These are phyloP conservation scores for Russula virescens DNA, from an alignment of 768 basidiomycete species.

Conservation along the genomic window DNA sequence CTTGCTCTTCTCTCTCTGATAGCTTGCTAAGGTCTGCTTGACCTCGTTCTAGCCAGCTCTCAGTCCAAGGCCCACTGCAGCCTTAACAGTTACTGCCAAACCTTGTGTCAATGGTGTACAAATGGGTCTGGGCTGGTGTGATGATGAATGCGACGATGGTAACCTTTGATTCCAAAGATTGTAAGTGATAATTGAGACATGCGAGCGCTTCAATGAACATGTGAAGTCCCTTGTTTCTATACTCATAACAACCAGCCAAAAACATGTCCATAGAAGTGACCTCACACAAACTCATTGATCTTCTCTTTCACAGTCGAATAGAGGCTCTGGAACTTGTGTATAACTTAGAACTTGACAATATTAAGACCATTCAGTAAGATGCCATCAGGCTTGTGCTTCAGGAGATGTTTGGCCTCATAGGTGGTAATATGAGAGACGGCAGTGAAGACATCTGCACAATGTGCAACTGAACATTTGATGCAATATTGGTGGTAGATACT, in stretches of 20 bases:
- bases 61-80: no score
- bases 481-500: conserved; percentile 99
- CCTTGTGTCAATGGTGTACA: conserved; percentile 96
- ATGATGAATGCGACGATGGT: conserved; percentile 99
- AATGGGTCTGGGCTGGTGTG: conserved; percentile 94
- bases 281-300: conserved; percentile 95
- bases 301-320: conserved; percentile 93
- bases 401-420: conserved; percentile 90
- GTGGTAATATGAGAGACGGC: conserved; percentile 98
- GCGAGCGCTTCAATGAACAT: conserved; percentile 99
- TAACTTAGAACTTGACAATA: conserved; percentile 97
- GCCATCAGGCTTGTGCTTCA: conserved; percentile 97
- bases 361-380: conserved; percentile 97
- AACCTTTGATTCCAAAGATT: conserved; percentile 58
- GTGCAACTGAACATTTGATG: conserved; percentile 90
- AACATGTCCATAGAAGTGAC: conserved; percentile 99
- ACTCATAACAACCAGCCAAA: conserved; percentile 98
- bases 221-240: conserved; percentile 98
- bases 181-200: conserved; percentile 64
- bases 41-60: no score
- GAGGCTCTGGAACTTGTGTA: conserved; percentile 98
- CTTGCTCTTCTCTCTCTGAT: no score
- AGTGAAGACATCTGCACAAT: conserved; percentile 97
- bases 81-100: no score
- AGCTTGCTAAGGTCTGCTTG: no score